Percentiles rank a stretch among this genome's conserved stretches.
phyloP scores from a whole-genome alignment of 2,329 filamentous ascomycete genomes.

The Chaetoscypha palmicola region DNA sequence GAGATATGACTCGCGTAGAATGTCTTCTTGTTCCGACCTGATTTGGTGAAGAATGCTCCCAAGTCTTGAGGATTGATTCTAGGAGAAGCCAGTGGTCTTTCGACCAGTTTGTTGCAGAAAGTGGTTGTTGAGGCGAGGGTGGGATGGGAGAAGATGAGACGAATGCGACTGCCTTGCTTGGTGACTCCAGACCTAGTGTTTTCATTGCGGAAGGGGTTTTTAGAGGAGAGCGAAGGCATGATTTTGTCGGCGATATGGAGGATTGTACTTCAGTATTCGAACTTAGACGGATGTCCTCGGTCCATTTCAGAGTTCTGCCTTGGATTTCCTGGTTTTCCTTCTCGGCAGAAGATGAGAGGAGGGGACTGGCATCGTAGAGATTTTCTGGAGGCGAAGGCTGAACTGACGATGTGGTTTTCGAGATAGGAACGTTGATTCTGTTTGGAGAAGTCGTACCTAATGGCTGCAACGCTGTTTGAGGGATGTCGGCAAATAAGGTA shows the following conservation, averaged over 20 bases:
- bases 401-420: background rate
- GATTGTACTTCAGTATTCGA: slow-evolving; percentile 7
- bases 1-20: slow-evolving; percentile 27
- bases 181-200: slow-evolving; percentile 10
- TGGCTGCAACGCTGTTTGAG: background rate
- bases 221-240: slow-evolving; percentile 27
- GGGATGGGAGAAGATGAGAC: slow-evolving; percentile 29
- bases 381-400: slow-evolving; percentile 2
- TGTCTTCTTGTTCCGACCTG: slow-evolving; percentile 19
- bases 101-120: slow-evolving; percentile 27
- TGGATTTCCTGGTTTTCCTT: slow-evolving; percentile 16
- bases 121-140: slow-evolving; percentile 14
- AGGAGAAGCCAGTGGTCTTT: slow-evolving; percentile 29
- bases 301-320: slow-evolving; percentile 24
- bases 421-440: slow-evolving; percentile 16
- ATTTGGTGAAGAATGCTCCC: slow-evolving; percentile 20
- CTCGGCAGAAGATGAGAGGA: slow-evolving; percentile 7
- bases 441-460: slow-evolving; percentile 12
- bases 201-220: slow-evolving; percentile 16
- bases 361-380: slow-evolving; percentile 7
- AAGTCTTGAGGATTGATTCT: slow-evolving; percentile 23
- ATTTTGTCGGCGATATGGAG: slow-evolving; percentile 26
- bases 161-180: slow-evolving; percentile 27
- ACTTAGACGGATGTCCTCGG: slow-evolving; percentile 14
- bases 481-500: slow-evolving; percentile 9